Base-by-base conservation (phyloP, 257 asterid species). In the Solanum chiquidenum region DNA sequence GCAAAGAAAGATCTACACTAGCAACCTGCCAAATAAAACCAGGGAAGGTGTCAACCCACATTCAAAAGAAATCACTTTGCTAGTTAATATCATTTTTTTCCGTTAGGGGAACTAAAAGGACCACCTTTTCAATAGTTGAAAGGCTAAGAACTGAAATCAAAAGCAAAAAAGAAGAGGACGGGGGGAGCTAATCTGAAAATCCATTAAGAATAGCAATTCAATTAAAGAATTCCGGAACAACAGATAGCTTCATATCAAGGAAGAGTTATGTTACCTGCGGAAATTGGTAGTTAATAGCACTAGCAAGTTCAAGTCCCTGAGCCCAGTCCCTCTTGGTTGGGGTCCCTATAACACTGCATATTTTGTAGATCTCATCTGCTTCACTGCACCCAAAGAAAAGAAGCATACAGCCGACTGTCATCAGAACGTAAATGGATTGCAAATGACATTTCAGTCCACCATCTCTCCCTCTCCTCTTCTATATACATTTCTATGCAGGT, bases 341-440 rank as follows among this genome's bases (percentile, higher is more conserved):
- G 90, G 92, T 95, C 77, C 98, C 99, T 60, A 95, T 84, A 87
- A 97, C 96, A 73, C 93, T 92, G 94, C 98, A 95, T 87, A 97
- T 95, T 92, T 97, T 97, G 91, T 94, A 93, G 87, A 97, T 92
- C 93, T 97, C 98, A 83, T 97, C 99, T 34, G 95, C 97, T 93
- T 97, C 99, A 87, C 99, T 96, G 89, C 90, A 90, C n/a, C 64
- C 71, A 85, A 14, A 83, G 38, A 87, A 14, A 49, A 88, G 3
- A 52, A 83, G 49, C 29, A n/a, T 34, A 52, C 29, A 88, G 58
- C 16, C 12, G n/a, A 40, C 25, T 12, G 64, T 49, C 27, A 34
- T 72, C 68, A 38, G 86, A 34, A 44, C 3, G 33, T 52, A 12
- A 42, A 75, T 20, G 83, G 44, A 18, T 71, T 18, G 84, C 64